Evolutionary conservation across 352 stramenopile genomes (phyloP), one percentile per base, ranked within the genome.

Genomic region (Phytophthora agathidicida): DNA sequence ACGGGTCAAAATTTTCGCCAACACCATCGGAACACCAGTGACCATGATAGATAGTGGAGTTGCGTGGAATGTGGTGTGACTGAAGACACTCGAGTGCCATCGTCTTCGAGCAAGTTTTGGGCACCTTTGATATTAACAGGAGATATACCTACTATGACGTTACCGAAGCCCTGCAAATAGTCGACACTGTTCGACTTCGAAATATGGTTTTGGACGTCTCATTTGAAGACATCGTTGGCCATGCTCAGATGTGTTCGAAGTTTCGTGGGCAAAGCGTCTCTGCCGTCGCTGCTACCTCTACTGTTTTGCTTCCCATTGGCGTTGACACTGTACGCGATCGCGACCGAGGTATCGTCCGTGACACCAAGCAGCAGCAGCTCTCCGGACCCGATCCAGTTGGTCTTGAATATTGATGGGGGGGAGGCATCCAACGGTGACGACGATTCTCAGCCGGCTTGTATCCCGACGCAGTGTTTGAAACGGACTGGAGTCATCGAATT

Each of bases 391-490:
- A 37, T 44, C 5, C 37, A 57, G 37, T 26, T 23, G 14, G 28
- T 68, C 1, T 23, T 62, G 14, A 26, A 60, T 26, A 26, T 39
- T n/a, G 45, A 39, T 9, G 41, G 22, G 23, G 28, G 24, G 22
- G 39, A 30, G 16, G 30, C 11, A 22, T 11, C 44, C 22, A n/a
- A 69, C 31, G 7, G 20, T 7, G 44, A 51, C 41, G 26, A 48
- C 23, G 24, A 22, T 31, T 30, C 44, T n/a, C 30, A 39, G n/a
- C 32, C 28, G 32, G 17, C 11, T 51, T 62, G 38, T 74, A 74
- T 31, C 65, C 65, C 16, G 60, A 70, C 30, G 30, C 37, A 3
- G 42, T 75, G 5, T 65, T 75, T 16, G 32, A 54, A 31, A 75
- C 44, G 14, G 57, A 75, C 36, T 75, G 65, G 54, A 58, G 52